phyloP scores from a whole-genome alignment of 1,284 basidiomycete genomes.

The Ganoderma boninense region DNA sequence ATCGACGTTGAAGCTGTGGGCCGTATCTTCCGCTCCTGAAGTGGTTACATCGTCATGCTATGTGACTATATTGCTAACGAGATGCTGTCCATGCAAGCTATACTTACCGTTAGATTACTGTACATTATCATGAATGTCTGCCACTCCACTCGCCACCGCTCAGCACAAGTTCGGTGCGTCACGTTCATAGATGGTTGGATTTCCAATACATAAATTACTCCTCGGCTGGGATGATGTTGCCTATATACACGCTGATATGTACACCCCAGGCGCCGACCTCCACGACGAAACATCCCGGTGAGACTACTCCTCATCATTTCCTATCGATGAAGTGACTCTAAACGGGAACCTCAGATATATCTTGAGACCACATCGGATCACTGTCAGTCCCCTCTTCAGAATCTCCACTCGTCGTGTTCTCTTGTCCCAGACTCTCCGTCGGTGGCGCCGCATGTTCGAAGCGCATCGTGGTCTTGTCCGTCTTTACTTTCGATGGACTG shows the following conservation, averaged over 20 bases:
- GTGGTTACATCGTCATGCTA: neutral
- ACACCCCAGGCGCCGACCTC: neutral
- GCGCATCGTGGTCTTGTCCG: conserved; percentile 7
- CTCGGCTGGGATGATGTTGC: neutral
- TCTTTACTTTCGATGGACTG: neutral
- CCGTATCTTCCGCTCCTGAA: conserved; percentile 6
- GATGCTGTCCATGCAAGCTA: neutral
- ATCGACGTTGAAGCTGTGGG: neutral
- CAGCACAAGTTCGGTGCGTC: neutral
- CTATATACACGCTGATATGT: neutral
- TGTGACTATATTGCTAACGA: neutral
- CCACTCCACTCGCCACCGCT: neutral
- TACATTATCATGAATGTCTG: neutral
- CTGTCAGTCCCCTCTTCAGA: neutral
- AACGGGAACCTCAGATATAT: neutral
- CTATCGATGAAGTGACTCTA: neutral
- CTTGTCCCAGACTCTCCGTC: neutral
- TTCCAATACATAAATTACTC: neutral
- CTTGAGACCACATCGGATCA: neutral
- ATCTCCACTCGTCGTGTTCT: neutral
- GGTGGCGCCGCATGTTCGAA: neutral
- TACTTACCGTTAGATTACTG: conserved; percentile 1
- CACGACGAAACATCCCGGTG: neutral
- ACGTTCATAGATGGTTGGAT: neutral
- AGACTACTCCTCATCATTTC: neutral